A percentile compares a stretch with the other conserved stretches of the same genome.
Evolutionary conservation across 2,329 filamentous ascomycete genomes (phyloP).

Genomic region (Xylariaceae sp.): DNA sequence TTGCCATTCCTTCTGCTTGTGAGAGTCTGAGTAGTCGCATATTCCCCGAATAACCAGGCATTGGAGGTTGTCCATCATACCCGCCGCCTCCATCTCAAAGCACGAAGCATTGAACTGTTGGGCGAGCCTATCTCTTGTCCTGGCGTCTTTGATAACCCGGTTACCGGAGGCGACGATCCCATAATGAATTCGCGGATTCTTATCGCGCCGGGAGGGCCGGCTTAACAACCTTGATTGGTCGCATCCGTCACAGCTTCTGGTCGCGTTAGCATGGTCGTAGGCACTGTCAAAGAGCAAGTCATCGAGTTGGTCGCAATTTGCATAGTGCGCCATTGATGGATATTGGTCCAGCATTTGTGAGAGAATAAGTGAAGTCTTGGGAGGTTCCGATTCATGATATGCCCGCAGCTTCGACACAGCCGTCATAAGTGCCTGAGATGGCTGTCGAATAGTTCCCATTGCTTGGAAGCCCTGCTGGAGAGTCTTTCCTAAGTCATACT

Average conservation of each 20-base stretch:
- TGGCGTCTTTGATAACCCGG: constrained; percentile 15
- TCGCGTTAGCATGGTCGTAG: constrained; percentile 5
- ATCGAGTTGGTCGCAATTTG: constrained; percentile 1
- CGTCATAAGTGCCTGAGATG: constrained; percentile 3
- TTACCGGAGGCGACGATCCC: constrained; percentile 17
- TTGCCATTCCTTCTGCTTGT: constrained; percentile 12
- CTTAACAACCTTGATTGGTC: constrained; percentile 1
- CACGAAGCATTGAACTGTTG: constrained; percentile 9
- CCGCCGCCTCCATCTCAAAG: constrained; percentile 16
- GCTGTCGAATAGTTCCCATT: constrained; percentile 2
- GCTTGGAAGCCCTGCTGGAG: constrained; percentile 10
- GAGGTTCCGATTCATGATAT: background rate
- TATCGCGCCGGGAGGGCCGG: background rate
- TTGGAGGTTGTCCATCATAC: constrained; percentile 8
- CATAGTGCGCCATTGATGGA: background rate
- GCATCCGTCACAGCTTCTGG: constrained; percentile 2
- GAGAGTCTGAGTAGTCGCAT: constrained; percentile 11
- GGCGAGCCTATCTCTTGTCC: constrained; percentile 9
- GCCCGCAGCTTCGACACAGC: background rate
- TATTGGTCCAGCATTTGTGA: constrained; percentile 1
- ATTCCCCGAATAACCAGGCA: constrained; percentile 11
- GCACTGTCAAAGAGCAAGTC: constrained; percentile 4
- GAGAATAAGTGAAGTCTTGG: constrained; percentile 4
- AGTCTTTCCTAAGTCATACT: constrained; percentile 18
- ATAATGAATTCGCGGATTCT: constrained; percentile 12